phyloP scores from a whole-genome alignment of 176 grass and related monocot species.

The Paspalum notatum region DNA sequence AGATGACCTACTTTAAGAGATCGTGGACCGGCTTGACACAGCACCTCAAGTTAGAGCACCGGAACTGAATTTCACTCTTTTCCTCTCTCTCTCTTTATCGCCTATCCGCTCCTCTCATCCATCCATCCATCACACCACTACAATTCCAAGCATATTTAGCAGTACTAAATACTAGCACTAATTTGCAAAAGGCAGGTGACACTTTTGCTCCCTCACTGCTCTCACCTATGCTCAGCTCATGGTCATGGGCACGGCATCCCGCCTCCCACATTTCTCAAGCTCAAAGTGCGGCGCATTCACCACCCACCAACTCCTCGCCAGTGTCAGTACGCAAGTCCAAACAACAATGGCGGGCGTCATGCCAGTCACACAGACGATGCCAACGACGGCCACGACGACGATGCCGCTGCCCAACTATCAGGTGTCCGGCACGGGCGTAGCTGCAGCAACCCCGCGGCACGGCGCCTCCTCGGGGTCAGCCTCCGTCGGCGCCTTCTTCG shows the following conservation, averaged over 20 bases:
- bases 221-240: conserved; percentile 19
- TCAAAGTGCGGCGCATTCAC: conserved; percentile 10
- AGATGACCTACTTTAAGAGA: too few relatives aligned
- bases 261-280: neutral
- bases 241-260: neutral
- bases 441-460: conserved; percentile 4
- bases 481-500: conserved; percentile 68
- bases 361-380: conserved; percentile 33
- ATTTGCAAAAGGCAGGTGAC: conserved; percentile 33
- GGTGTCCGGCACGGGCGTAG: conserved; percentile 12
- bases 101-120: too few relatives aligned
- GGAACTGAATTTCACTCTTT: too few relatives aligned
- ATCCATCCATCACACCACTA: too few relatives aligned
- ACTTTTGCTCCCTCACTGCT: conserved; percentile 38
- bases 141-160: too few relatives aligned
- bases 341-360: conserved; percentile 50
- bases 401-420: conserved; percentile 46
- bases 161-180: neutral
- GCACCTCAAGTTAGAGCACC: too few relatives aligned
- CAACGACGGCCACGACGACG: neutral
- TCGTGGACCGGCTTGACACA: too few relatives aligned
- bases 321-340: neutral
- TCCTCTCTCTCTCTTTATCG: too few relatives aligned
- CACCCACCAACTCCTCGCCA: neutral
- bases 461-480: neutral